phyloP scores from a whole-genome alignment of 106 monocot genomes.

The Acorus gramineus region DNA sequence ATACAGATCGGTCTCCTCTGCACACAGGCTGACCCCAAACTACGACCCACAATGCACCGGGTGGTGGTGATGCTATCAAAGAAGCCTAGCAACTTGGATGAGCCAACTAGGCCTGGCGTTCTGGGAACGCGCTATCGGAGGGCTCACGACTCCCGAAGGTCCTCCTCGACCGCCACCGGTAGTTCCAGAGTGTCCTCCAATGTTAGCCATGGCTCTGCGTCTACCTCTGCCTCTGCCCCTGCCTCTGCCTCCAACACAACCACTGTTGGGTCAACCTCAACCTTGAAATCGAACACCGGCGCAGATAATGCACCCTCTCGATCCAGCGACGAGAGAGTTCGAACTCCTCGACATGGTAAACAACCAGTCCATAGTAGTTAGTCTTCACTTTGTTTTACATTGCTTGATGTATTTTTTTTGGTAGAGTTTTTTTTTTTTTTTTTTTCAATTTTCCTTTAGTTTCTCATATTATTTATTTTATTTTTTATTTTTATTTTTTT shows the following conservation, averaged over 20 bases:
- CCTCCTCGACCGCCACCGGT: constrained; percentile 5
- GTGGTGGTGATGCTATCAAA: constrained; percentile 57
- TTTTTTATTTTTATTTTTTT: no score
- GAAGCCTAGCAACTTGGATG: constrained; percentile 41
- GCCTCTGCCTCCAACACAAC: constrained; percentile 3
- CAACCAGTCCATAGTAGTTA: no score
- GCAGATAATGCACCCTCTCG: neutral
- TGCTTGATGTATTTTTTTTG: no score
- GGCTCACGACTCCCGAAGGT: constrained; percentile 1
- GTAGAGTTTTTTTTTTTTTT: no score
- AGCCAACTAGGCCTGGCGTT: constrained; percentile 42
- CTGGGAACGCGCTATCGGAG: constrained; percentile 34
- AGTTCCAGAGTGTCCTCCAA: constrained; percentile 6
- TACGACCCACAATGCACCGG: constrained; percentile 52
- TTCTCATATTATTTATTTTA: no score
- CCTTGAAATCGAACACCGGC: constrained; percentile 13
- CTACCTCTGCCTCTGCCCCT: neutral
- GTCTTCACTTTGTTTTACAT: no score
- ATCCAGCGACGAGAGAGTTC: no score
- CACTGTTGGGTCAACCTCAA: constrained; percentile 1
- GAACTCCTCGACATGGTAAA: no score
- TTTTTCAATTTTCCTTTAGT: no score
- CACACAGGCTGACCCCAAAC: constrained; percentile 47
- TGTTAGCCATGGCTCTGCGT: neutral
- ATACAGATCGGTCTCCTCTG: constrained; percentile 60